Evolutionary conservation across 2,329 filamentous ascomycete genomes (phyloP), one percentile per base, ranked within the genome.

Genomic region (Bimuria novae-zelandiae): DNA sequence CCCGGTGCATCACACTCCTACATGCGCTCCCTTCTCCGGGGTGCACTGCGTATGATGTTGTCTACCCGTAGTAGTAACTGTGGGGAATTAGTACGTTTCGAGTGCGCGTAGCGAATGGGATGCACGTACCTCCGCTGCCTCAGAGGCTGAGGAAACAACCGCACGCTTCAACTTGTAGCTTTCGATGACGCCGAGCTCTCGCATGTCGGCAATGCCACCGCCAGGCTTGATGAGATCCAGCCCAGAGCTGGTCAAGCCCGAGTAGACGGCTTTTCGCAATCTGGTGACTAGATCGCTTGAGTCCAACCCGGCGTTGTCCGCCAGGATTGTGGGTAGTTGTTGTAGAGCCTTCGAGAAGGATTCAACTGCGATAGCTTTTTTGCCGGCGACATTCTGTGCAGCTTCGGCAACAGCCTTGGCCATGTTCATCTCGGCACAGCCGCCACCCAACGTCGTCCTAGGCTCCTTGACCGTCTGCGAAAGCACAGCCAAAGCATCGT

Each of bases 371-470:
- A 97, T 82, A 65, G 96, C 92, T 77, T 94, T 93, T 86, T 99
- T 99, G 74, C 94, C 94, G 63, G 94, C 92, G 7, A 96, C 89
- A 67, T 96, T 93, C 57, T 95, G 92, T 19, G 92, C 92, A 4
- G 91, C 91, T 56, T 89, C 89, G 72, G 97, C 93, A 19, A 99
- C 94, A 7, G 94, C 94, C 82, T 97, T 96, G 60, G 93, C 90
- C 94, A 99, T 99, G 64, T 96, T 80, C 93, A 97, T 97, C 84
- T 99, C 94, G 4, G 93, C 92, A 71, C 92, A 97, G 23, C 94
- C 94, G 70, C 94, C 94, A 48, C 94, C 94, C 3, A 99, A 86
- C 0, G 94, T 97, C 36, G 92, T 95, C 73, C 90, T 87, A 47
- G 94, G 94, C 77, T 97, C 92, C 75, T 89, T 90, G 66, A 99